Conservation (phyloP, 2,329 filamentous ascomycete species). For the Trichophyton verrucosum region DNA sequence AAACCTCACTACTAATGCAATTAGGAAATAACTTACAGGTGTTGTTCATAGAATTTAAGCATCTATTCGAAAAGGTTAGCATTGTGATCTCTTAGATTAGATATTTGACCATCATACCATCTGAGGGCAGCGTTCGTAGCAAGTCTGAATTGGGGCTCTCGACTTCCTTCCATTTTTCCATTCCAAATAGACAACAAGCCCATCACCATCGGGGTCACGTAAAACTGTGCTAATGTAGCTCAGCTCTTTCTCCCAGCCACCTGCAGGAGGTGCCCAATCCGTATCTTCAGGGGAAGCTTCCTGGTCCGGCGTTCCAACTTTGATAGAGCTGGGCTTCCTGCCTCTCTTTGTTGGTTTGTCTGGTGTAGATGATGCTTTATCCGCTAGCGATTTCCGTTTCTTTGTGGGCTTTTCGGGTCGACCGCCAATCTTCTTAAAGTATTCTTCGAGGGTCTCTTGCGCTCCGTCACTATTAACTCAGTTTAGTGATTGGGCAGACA, state of each 20-base stretch:
- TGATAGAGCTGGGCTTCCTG: slow-evolving; percentile 10
- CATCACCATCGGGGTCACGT: slow-evolving; percentile 22
- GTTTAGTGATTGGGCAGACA: slow-evolving; percentile 10
- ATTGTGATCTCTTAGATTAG: background rate
- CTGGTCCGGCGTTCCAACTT: background rate
- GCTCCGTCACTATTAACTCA: slow-evolving; percentile 23
- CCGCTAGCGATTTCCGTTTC: slow-evolving; percentile 19
- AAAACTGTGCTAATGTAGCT: slow-evolving; percentile 33
- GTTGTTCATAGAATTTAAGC: slow-evolving; percentile 38
- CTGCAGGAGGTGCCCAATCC: slow-evolving; percentile 14
- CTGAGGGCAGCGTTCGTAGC: slow-evolving; percentile 33
- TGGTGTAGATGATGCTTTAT: slow-evolving; percentile 17
- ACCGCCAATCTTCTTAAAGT: slow-evolving; percentile 32
- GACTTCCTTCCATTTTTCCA: slow-evolving; percentile 36
- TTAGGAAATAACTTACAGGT: slow-evolving; percentile 30
- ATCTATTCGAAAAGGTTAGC: slow-evolving; percentile 23
- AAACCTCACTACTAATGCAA: background rate
- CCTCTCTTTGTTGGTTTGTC: slow-evolving; percentile 21
- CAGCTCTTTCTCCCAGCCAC: slow-evolving; percentile 35
- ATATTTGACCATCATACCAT: slow-evolving; percentile 20
- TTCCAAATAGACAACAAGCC: slow-evolving; percentile 29
- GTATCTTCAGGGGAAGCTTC: slow-evolving; percentile 15
- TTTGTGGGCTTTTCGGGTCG: slow-evolving; percentile 22
- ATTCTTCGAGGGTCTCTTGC: slow-evolving; percentile 28
- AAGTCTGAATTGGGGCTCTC: slow-evolving; percentile 29